phyloP scores from a whole-genome alignment of 2,329 filamentous ascomycete genomes.

The Trichophaea hybrida region DNA sequence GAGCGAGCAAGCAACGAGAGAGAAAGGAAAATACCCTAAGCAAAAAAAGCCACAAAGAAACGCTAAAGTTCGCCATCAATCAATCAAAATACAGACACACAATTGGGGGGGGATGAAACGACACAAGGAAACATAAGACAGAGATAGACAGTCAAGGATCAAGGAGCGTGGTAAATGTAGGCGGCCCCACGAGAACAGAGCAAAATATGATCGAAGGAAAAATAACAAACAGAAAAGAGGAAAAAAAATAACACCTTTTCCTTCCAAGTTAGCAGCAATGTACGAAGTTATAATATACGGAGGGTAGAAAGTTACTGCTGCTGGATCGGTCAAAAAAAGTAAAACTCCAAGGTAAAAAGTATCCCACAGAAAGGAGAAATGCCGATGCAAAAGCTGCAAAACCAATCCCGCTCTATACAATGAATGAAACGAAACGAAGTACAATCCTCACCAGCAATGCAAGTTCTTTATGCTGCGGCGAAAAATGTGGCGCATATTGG shows the following conservation, averaged over 20 bases:
- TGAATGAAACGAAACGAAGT: slow-evolving; percentile 8
- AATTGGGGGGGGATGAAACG: not conserved
- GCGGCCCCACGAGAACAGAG: slow-evolving; percentile 7
- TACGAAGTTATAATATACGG: slow-evolving; percentile 10
- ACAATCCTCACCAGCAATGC: not conserved
- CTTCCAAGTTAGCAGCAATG: not conserved
- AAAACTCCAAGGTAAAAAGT: slow-evolving; percentile 11
- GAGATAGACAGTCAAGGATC: slow-evolving; percentile 5
- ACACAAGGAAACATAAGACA: not conserved
- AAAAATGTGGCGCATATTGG: slow-evolving; percentile 14
- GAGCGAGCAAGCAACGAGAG: slow-evolving; percentile 11
- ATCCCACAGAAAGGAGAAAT: slow-evolving; percentile 8
- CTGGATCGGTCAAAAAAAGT: slow-evolving; percentile 4
- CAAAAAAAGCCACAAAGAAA: slow-evolving; percentile 11
- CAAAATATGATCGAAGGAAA: slow-evolving; percentile 12
- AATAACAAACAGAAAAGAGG: not conserved
- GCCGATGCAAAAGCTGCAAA: slow-evolving; percentile 8
- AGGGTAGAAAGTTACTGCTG: slow-evolving; percentile 2
- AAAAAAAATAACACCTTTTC: slow-evolving; percentile 10
- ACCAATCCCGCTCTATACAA: slow-evolving; percentile 3
- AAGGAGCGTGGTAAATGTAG: slow-evolving; percentile 7
- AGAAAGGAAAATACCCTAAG: not conserved
- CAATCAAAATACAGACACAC: slow-evolving; percentile 8
- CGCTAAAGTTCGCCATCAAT: slow-evolving; percentile 15
- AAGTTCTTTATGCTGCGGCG: slow-evolving; percentile 13